phyloP scores from a whole-genome alignment of 441 rosid species.

The Erodium moschatum region DNA sequence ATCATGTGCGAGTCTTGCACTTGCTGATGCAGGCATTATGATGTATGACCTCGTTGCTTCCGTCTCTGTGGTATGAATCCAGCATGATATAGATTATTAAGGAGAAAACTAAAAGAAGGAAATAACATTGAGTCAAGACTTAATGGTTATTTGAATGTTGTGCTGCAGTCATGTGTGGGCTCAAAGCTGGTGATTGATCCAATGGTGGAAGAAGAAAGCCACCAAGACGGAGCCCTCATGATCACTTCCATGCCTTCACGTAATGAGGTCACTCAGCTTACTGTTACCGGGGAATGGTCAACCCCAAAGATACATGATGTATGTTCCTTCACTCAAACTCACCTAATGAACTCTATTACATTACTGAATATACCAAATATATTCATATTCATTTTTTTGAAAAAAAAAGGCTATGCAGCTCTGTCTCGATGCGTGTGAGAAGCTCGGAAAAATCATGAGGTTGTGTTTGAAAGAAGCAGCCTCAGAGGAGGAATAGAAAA shows the following conservation, averaged over 20 bases:
- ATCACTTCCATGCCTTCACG: constrained; percentile 73
- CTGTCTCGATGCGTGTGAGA: constrained; percentile 61
- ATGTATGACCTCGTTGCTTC: constrained; percentile 91
- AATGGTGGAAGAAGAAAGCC: constrained; percentile 58
- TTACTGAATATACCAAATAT: not conserved
- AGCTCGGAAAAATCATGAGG: constrained; percentile 66
- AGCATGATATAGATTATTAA: too few relatives aligned
- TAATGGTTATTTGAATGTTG: too few relatives aligned
- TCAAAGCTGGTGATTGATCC: constrained; percentile 65
- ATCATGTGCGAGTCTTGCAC: constrained; percentile 90
- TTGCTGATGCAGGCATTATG: constrained; percentile 93
- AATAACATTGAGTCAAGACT: too few relatives aligned
- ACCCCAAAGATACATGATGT: constrained; percentile 63
- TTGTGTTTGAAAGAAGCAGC: constrained; percentile 60
- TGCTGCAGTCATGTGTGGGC: constrained; percentile 51
- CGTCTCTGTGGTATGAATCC: constrained; percentile 67
- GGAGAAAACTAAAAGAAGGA: not conserved
- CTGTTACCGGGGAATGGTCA: constrained; percentile 69
- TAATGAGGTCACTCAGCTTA: constrained; percentile 64
- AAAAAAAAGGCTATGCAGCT: constrained; percentile 67
- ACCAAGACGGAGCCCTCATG: constrained; percentile 66
- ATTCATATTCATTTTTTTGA: not conserved
- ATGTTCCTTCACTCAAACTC: not conserved
- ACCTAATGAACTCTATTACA: not conserved
- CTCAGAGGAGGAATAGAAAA: constrained; percentile 31